phyloP scores from a whole-genome alignment of 805 yeast genomes.

The Zygosaccharomyces rouxii region DNA sequence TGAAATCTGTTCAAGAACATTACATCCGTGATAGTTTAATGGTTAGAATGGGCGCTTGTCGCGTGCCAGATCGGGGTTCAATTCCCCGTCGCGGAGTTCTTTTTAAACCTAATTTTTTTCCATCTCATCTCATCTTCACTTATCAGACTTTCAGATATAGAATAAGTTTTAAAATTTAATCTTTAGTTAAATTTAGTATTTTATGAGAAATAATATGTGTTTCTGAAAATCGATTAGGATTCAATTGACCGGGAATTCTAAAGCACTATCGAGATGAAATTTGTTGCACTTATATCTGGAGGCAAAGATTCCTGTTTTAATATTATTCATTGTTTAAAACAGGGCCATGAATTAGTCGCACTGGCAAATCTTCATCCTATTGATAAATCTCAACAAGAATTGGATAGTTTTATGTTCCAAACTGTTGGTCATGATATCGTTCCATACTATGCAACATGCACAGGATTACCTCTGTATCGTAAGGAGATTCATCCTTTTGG shows the following conservation, averaged over 20 bases:
- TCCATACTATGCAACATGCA: slow-evolving; percentile 57
- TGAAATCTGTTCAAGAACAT: too few relatives aligned
- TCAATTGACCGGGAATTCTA: background rate
- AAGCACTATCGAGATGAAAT: slow-evolving; percentile 58
- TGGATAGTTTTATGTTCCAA: slow-evolving; percentile 96
- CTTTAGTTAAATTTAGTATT: too few relatives aligned
- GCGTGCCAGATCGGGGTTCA: slow-evolving; percentile 31
- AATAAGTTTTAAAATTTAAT: too few relatives aligned
- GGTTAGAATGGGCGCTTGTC: slow-evolving; percentile 29
- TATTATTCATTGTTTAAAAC: slow-evolving; percentile 74
- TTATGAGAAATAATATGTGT: too few relatives aligned
- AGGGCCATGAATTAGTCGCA: slow-evolving; percentile 83
- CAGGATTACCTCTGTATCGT: slow-evolving; percentile 77
- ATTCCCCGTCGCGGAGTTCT: slow-evolving; percentile 29
- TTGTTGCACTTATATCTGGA: slow-evolving; percentile 88
- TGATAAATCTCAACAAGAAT: slow-evolving; percentile 49
- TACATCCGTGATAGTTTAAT: slow-evolving; percentile 28
- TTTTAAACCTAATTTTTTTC: slow-evolving; percentile 9
- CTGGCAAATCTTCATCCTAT: slow-evolving; percentile 79
- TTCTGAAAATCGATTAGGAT: too few relatives aligned
- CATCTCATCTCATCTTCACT: background rate
- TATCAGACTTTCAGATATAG: background rate
- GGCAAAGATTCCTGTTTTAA: slow-evolving; percentile 96
- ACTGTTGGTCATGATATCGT: slow-evolving; percentile 90
- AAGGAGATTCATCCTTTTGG: slow-evolving; percentile 53